Conservation (phyloP, 768 basidiomycete genomes). For the Auriculariales sp. region DNA sequence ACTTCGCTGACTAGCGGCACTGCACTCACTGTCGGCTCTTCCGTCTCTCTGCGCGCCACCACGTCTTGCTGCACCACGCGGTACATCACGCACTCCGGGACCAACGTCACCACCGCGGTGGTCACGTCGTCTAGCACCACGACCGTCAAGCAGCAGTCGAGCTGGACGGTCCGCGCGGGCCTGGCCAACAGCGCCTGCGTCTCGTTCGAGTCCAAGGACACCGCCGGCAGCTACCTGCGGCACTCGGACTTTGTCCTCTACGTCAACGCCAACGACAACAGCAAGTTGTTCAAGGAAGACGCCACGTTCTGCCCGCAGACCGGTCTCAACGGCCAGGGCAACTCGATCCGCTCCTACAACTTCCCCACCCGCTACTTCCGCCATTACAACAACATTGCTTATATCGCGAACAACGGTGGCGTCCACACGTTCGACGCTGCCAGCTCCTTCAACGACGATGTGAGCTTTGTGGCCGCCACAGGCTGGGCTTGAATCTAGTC, state of each 20-base stretch:
- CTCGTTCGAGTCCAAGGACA: not conserved
- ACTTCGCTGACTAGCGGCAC: not conserved
- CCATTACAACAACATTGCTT: not conserved
- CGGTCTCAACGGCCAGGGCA: not conserved
- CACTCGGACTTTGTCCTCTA: not conserved
- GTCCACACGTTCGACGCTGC: not conserved
- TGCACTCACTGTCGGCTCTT: not conserved
- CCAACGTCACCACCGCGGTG: not conserved
- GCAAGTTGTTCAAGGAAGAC: not conserved
- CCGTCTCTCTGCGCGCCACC: not conserved
- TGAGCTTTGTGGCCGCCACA: not conserved
- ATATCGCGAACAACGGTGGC: not conserved
- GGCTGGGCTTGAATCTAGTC: not conserved
- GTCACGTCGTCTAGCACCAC: not conserved
- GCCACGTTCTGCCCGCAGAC: slow-evolving; percentile 1
- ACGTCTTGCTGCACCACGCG: not conserved
- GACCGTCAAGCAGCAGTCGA: not conserved
- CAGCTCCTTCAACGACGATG: not conserved
- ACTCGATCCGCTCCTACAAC: not conserved
- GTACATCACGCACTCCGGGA: not conserved
- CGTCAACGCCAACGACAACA: slow-evolving; percentile 1
- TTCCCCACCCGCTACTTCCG: not conserved
- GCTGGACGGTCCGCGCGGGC: not conserved
- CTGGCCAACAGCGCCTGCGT: slow-evolving; percentile 1
- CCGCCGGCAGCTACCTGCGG: not conserved